phyloP scores from a whole-genome alignment of 1,284 basidiomycete species.

The Porogramme epimiltina region DNA sequence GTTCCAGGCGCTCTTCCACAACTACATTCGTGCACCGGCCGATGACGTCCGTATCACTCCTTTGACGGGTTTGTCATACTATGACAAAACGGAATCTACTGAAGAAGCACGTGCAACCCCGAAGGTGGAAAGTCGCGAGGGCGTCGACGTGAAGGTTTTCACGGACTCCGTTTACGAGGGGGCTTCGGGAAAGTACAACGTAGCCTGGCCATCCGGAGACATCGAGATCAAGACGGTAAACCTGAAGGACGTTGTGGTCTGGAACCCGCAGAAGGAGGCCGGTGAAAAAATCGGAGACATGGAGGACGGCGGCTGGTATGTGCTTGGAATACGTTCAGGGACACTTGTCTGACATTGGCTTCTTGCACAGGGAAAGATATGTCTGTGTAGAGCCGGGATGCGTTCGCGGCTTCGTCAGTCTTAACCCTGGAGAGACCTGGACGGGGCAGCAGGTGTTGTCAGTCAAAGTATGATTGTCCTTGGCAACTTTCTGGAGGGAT shows the following conservation, averaged over 20 bases:
- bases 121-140: constrained; percentile 63
- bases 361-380: constrained; percentile 74
- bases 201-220: constrained; percentile 61
- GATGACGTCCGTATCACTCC: constrained; percentile 59
- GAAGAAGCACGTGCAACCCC: constrained; percentile 49
- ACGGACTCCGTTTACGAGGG: constrained; percentile 81
- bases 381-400: constrained; percentile 88
- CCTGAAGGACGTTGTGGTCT: constrained; percentile 80
- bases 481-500: too few relatives aligned
- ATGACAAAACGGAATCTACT: constrained; percentile 74
- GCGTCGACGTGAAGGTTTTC: constrained; percentile 62
- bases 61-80: constrained; percentile 63
- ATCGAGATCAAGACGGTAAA: constrained; percentile 63
- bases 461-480: constrained; percentile 18
- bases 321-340: not conserved
- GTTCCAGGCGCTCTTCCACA: constrained; percentile 89
- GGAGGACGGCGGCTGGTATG: constrained; percentile 85
- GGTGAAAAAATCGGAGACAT: constrained; percentile 82
- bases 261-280: constrained; percentile 78
- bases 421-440: constrained; percentile 71
- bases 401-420: constrained; percentile 64
- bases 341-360: not conserved
- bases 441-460: constrained; percentile 71
- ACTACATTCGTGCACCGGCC: constrained; percentile 75
- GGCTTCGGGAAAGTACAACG: constrained; percentile 54